Conservation (phyloP, 2,329 filamentous ascomycete genomes). For the Trichoderma atroviride region DNA sequence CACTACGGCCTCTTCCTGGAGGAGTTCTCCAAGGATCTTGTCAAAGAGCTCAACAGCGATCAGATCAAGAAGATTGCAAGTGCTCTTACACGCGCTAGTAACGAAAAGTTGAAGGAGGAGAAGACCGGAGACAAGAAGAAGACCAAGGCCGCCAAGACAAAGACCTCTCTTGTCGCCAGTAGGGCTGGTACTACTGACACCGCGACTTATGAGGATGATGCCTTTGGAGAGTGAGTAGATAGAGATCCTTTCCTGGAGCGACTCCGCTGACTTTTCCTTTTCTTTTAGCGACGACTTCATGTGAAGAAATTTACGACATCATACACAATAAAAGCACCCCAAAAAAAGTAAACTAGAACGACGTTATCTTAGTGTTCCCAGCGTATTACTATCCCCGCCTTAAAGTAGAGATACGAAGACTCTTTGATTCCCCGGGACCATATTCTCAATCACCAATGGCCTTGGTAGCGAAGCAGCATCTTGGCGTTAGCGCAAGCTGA, state of each 20-base stretch:
- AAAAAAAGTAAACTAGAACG: conserved; percentile 2
- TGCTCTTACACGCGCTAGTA: conserved; percentile 82
- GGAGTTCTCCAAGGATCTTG: conserved; percentile 85
- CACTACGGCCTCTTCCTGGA: conserved; percentile 89
- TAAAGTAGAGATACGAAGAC: background rate
- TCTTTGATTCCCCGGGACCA: background rate
- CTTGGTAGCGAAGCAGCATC: background rate
- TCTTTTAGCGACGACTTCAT: conserved; percentile 68
- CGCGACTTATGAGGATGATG: conserved; percentile 77
- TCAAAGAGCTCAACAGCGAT: conserved; percentile 83
- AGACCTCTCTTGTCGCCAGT: conserved; percentile 75
- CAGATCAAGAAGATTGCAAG: conserved; percentile 97
- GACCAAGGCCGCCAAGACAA: conserved; percentile 93
- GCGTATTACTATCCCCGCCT: conserved; percentile 7
- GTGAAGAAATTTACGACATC: conserved; percentile 50
- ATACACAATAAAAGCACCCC: background rate
- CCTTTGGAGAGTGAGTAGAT: conserved; percentile 76
- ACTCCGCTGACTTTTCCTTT: conserved; percentile 30
- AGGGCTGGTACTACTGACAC: conserved; percentile 68
- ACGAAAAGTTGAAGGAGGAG: conserved; percentile 99
- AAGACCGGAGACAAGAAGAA: conserved; percentile 94
- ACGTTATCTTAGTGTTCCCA: conserved; percentile 2
- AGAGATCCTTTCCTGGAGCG: background rate
- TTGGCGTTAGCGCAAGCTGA: conserved; percentile 7
- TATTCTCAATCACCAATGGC: background rate